Base-by-base conservation (phyloP, 148 eudicot species). In the Pouteria glomerata region DNA sequence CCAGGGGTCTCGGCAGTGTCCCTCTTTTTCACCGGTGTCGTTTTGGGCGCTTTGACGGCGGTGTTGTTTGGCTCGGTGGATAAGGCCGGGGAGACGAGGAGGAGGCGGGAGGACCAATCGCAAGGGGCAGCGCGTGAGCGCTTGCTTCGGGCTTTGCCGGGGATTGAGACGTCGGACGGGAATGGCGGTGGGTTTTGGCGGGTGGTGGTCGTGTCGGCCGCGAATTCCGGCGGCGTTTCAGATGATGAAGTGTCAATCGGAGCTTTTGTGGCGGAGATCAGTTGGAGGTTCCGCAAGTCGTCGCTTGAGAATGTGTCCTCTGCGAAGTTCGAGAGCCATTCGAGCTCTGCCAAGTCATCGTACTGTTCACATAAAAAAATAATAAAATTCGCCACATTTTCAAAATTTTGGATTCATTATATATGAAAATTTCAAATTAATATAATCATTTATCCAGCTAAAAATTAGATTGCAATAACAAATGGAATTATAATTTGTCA, bases 71-170 rank as follows among this genome's bases (percentile, higher is more conserved):
- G n/a, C 57, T 67, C 71, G 10, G 71, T 44, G 29, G 70, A 45
- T 4, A 76, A 71, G 24, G 79, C 74, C 0, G 84, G 74, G 63
- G 79, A 64, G 58, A 91, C 83, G 82, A 83, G 72, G 16, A 91
- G 86, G 68, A 95, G 89, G 65, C 99, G 88, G 33, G 96, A 89
- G 66, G 99, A 89, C 99, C 99, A 95, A 76, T 92, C 94, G 67
- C 90, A 85, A 0, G 99, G 99, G 12, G 96, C 89, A 8, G 90
- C 87, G 39, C 99, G 90, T 33, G 99, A 85, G 55, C 96, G 88
- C 82, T 95, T 92, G 92, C 96, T 91, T 10, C 99, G 84, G 63
- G 93, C 96, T 72, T 92, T 95, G 1, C 96, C 99, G 0, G 94
- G 99, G 44, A 95, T 96, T 0, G 86, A 63, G 1, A 82, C 84